Conservation (phyloP, 495 filamentous ascomycete species). For the Tuber borchii region DNA sequence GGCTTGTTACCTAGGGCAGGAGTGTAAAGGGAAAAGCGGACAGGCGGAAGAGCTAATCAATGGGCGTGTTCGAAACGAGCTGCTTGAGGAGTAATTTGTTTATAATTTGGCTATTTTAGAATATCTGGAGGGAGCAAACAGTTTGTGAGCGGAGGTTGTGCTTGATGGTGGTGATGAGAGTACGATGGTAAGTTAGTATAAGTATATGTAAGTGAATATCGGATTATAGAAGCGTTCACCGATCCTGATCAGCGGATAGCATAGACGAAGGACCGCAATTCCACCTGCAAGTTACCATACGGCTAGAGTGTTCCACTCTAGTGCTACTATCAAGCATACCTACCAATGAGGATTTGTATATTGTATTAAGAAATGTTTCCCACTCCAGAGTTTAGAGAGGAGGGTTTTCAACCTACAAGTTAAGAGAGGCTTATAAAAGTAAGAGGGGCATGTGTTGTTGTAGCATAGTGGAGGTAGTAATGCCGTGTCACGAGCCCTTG, state of each 20-base stretch:
- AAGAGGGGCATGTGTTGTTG: too few relatives aligned
- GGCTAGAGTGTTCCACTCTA: not conserved
- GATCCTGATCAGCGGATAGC: not conserved
- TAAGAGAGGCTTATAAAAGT: too few relatives aligned
- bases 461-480: not conserved
- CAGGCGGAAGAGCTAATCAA: too few relatives aligned
- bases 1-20: too few relatives aligned
- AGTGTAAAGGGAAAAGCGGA: too few relatives aligned
- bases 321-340: not conserved
- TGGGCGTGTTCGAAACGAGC: too few relatives aligned
- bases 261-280: not conserved
- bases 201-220: not conserved
- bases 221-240: not conserved
- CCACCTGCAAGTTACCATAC: not conserved
- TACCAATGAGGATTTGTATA: not conserved
- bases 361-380: not conserved
- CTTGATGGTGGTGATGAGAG: not conserved
- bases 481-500: not conserved
- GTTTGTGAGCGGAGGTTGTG: not conserved
- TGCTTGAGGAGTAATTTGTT: not conserved
- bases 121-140: not conserved
- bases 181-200: not conserved
- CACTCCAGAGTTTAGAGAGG: not conserved
- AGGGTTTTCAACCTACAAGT: too few relatives aligned
- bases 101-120: not conserved